These are phyloP conservation scores for Clavaria fumosa DNA, from an alignment of 768 basidiomycete genomes.

Conservation along the genomic window DNA sequence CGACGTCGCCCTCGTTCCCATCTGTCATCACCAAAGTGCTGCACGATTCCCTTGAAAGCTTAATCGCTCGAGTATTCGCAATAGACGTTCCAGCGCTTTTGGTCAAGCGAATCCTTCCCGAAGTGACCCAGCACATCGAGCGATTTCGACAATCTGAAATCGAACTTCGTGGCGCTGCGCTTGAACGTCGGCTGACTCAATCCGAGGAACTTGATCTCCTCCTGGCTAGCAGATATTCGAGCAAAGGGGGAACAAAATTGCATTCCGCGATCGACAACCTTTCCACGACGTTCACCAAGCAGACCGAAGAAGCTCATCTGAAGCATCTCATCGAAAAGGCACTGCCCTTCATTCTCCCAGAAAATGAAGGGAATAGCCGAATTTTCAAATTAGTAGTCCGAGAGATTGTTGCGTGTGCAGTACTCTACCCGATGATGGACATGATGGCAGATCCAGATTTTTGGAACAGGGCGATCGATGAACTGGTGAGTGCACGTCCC, in stretches of 20 bases:
- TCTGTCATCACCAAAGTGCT: slow-evolving; percentile 64
- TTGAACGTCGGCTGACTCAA: slow-evolving; percentile 73
- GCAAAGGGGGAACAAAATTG: slow-evolving; percentile 44
- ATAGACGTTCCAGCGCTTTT: slow-evolving; percentile 65
- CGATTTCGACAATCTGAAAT: slow-evolving; percentile 84
- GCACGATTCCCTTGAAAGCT: slow-evolving; percentile 43
- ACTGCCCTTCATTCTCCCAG: slow-evolving; percentile 60
- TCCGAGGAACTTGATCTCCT: slow-evolving; percentile 83
- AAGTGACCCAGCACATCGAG: slow-evolving; percentile 77
- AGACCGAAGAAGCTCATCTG: slow-evolving; percentile 81
- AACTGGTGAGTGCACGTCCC: slow-evolving; percentile 74
- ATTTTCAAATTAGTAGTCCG: slow-evolving; percentile 58
- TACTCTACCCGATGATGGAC: slow-evolving; percentile 79
- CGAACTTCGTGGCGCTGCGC: slow-evolving; percentile 63
- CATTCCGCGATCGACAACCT: slow-evolving; percentile 83
- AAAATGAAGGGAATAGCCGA: slow-evolving; percentile 54
- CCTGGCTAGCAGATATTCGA: slow-evolving; percentile 68
- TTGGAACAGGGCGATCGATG: slow-evolving; percentile 88
- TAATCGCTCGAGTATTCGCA: slow-evolving; percentile 37
- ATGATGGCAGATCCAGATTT: slow-evolving; percentile 94
- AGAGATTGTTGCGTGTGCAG: slow-evolving; percentile 71
- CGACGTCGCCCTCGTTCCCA: slow-evolving; percentile 80
- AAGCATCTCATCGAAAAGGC: slow-evolving; percentile 52
- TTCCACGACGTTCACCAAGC: slow-evolving; percentile 77
- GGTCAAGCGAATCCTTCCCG: slow-evolving; percentile 78